Base-by-base conservation (phyloP, 1,284 basidiomycete species). In the Acaromyces ingoldii region DNA sequence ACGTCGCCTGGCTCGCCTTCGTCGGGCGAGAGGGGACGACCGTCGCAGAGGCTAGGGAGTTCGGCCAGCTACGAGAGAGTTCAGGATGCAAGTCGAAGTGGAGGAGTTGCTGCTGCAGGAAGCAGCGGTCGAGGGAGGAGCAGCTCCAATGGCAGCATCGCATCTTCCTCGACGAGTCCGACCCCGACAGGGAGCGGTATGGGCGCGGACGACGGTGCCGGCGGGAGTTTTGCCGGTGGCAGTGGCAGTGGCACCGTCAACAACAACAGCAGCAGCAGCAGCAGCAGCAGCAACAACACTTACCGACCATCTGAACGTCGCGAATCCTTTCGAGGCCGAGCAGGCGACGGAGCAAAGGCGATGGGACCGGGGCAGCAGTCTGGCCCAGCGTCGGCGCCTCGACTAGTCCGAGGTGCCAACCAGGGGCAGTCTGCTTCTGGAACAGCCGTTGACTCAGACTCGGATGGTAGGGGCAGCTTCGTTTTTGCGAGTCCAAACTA, bases 1-100 rank as follows among this genome's bases (percentile, higher is more conserved):
- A n/a, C n/a, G n/a, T n/a, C n/a, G n/a, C n/a, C n/a, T n/a, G n/a
- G n/a, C n/a, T n/a, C n/a, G n/a, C n/a, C n/a, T n/a, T n/a, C n/a
- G n/a, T n/a, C n/a, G n/a, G n/a, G n/a, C n/a, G 63, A 63, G 41
- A 29, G 67, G 10, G 67, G 67, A 3, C 47, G 67, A 9, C 39
- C 67, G 3, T 61, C 67, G 29, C 67, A 67, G 38, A 38, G 67
- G 13, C 48, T 68, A 2, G 65, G 65, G 10, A 63, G 60, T 45
- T 66, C 62, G 11, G 58, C 67, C 10, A 63, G 60, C 43, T 67
- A 70, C 49, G 67, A 70, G 57, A 58, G 67, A 39, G 58, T 70
- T 34, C 67, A 67, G 38, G 65, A 67, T 15, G 65, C 67, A 6
- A 55, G 57, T 21, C 43, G 51, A 36, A 21, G 51, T 5, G 19